Conservation (phyloP, 768 basidiomycete genomes). For the Russula earlei region DNA sequence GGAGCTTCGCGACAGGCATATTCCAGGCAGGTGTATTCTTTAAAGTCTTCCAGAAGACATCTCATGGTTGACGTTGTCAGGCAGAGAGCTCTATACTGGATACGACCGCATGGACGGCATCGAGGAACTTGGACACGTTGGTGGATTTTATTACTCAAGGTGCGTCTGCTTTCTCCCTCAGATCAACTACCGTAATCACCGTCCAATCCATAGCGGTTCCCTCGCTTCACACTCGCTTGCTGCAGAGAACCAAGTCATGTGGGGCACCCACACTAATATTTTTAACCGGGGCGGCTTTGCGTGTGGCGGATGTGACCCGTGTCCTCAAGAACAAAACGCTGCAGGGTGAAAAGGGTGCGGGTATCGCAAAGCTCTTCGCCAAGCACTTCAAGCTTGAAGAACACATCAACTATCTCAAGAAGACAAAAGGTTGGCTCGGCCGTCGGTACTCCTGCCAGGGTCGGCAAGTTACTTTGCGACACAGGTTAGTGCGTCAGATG, state of each 20-base stretch:
- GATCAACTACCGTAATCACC: neutral
- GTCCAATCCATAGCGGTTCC: constrained; percentile 43
- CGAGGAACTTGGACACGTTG: constrained; percentile 62
- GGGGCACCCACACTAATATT: constrained; percentile 87
- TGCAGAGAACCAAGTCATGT: constrained; percentile 62
- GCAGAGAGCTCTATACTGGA: constrained; percentile 67
- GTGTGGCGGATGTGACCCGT: constrained; percentile 83
- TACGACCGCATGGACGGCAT: constrained; percentile 62
- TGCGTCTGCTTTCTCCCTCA: constrained; percentile 25
- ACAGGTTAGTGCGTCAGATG: constrained; percentile 37
- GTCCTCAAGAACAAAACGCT: constrained; percentile 59
- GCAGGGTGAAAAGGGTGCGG: constrained; percentile 75
- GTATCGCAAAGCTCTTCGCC: constrained; percentile 92
- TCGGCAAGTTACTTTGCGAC: constrained; percentile 76
- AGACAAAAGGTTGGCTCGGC: constrained; percentile 84
- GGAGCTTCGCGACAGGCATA: constrained; percentile 69
- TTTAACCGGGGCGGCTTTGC: constrained; percentile 78
- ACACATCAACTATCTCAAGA: constrained; percentile 72
- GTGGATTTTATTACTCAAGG: constrained; percentile 70
- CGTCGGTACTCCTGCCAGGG: constrained; percentile 84
- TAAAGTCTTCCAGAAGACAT: constrained; percentile 22
- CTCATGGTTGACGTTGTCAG: constrained; percentile 40
- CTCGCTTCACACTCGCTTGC: constrained; percentile 55
- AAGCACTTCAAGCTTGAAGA: constrained; percentile 89
- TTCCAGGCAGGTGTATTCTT: constrained; percentile 54